Conservation (phyloP, 75 land plant genomes). For the Larix kaempferi region DNA sequence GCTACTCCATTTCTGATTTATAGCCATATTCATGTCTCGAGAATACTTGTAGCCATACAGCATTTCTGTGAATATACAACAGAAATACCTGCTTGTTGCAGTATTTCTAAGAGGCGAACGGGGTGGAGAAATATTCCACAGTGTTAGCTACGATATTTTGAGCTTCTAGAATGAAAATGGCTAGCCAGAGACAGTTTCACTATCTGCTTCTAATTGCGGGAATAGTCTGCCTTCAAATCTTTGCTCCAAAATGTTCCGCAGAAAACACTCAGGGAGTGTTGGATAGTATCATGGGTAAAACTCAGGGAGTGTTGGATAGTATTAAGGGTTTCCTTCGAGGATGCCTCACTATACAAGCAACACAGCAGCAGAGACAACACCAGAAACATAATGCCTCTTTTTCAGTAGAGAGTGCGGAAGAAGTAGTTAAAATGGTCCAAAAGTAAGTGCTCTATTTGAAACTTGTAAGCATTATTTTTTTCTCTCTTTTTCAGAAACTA, state of each 20-base stretch:
- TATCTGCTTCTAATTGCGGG: background rate
- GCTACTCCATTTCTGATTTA: background rate
- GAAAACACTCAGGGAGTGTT: background rate
- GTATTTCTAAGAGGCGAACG: background rate
- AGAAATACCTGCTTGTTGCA: background rate
- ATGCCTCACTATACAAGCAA: background rate
- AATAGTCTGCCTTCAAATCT: background rate
- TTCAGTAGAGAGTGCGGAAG: background rate
- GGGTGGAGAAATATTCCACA: background rate
- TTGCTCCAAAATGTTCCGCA: background rate
- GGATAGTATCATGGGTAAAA: background rate
- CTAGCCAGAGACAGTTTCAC: background rate
- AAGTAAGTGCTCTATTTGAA: background rate
- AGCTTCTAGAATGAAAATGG: background rate
- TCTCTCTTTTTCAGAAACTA: background rate
- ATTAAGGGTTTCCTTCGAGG: background rate
- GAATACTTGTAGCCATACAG: background rate
- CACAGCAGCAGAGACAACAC: too few species aligned
- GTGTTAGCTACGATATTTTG: background rate
- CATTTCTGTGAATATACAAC: too few species aligned
- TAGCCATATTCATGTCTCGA: background rate
- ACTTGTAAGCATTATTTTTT: background rate
- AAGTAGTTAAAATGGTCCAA: slow-evolving; percentile 4
- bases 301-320: background rate
- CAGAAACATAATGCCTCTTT: background rate